Conservation (phyloP, 2,329 filamentous ascomycete species). For the Colletotrichum sp. region DNA sequence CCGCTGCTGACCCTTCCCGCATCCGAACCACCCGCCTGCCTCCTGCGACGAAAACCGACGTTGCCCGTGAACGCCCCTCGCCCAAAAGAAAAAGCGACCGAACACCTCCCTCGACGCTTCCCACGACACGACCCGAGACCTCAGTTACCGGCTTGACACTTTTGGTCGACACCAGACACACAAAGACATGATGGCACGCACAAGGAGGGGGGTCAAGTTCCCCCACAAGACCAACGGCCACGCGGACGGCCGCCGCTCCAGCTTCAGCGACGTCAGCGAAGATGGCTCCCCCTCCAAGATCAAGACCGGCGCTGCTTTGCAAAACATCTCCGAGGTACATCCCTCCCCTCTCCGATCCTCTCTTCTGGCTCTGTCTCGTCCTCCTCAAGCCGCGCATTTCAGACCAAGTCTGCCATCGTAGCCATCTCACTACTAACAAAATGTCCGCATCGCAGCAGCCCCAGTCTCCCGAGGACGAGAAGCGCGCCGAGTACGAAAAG, state of each 20-base stretch:
- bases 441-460: constrained; percentile 41
- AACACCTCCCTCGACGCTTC: background rate
- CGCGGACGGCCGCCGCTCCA: constrained; percentile 65
- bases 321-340: constrained; percentile 42
- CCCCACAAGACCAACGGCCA: constrained; percentile 56
- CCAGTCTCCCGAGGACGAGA: constrained; percentile 41
- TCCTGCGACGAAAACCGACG: background rate
- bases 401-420: background rate
- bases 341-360: background rate
- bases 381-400: background rate
- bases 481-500: constrained; percentile 83
- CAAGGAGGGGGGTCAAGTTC: constrained; percentile 60
- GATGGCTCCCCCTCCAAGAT: constrained; percentile 45
- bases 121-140: background rate
- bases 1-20: constrained; percentile 3
- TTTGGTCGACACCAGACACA: background rate
- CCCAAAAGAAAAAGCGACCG: background rate
- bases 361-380: no score
- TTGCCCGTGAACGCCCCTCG: background rate
- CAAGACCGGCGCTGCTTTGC: constrained; percentile 29
- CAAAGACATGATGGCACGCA: constrained; percentile 35
- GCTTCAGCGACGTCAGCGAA: constrained; percentile 75
- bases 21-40: constrained; percentile 16
- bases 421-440: background rate
- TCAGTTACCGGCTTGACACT: background rate